Percentiles rank a stretch among this genome's conserved stretches.
These are phyloP conservation scores for Globisporangium viniferum DNA, from an alignment of 352 stramenopile species.

Conservation along the genomic window DNA sequence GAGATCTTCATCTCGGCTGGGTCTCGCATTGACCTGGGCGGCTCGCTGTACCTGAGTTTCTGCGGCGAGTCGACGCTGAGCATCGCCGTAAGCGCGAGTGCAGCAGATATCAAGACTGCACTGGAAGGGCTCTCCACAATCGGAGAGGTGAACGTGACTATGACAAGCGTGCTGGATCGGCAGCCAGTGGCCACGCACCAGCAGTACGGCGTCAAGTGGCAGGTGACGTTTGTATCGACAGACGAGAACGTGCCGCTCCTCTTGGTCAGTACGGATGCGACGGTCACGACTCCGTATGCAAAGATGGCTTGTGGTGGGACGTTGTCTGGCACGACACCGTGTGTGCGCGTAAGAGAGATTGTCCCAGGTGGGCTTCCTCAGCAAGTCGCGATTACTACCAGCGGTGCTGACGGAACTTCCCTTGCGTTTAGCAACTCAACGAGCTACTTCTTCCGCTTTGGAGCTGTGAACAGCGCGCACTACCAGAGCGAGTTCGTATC, in stretches of 20 bases:
- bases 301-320: constrained; percentile 52
- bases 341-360: constrained; percentile 33
- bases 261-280: constrained; percentile 42
- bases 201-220: constrained; percentile 66
- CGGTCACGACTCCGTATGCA: constrained; percentile 27
- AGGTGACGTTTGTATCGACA: constrained; percentile 48
- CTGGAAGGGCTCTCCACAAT: constrained; percentile 72
- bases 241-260: constrained; percentile 37
- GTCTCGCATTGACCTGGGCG: constrained; percentile 57
- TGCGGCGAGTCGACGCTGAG: constrained; percentile 53
- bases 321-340: constrained; percentile 54
- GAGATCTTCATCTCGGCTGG: constrained; percentile 65
- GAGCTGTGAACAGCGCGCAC: constrained; percentile 25
- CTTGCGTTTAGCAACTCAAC: constrained; percentile 22
- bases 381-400: constrained; percentile 15
- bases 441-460: constrained; percentile 44
- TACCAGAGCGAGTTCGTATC: constrained; percentile 32
- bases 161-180: constrained; percentile 23
- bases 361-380: constrained; percentile 34
- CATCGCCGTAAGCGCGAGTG: constrained; percentile 41
- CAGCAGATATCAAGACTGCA: constrained; percentile 39
- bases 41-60: constrained; percentile 54
- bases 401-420: neutral
- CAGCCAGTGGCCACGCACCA: constrained; percentile 27
- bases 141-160: constrained; percentile 43